Base-by-base conservation (phyloP, 2,329 filamentous ascomycete species). In the Knufia fluminis region DNA sequence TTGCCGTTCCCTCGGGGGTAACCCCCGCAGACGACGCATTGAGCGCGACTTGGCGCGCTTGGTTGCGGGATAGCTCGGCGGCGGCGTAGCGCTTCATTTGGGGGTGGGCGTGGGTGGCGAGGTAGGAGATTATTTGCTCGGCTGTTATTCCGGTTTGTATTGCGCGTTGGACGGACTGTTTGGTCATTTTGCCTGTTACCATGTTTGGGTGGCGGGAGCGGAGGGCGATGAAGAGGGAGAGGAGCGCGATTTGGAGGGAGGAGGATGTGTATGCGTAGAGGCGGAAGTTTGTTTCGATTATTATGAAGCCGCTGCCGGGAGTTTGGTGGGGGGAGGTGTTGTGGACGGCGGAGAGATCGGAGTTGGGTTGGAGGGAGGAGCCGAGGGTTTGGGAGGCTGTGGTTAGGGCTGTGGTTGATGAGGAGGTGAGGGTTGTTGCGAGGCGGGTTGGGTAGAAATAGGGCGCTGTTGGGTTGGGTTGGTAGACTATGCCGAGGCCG, bases 261-360 rank as follows among this genome's bases (percentile, higher is more conserved):
- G 89, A 95, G 28, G 85, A 84, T 4, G 94, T 97, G 71, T 98
- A 98, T 26, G 92, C 92, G 71, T 98, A 98, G 58, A 98, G 72
- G 22, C 92, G 86, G 71, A 96, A 97, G 70, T 98, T 98, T 7
- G 92, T 98, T 71, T 98, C 92, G 57, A 98, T 80, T 61, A 98
- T 90, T 63, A 98, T 88, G 71, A 88, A 92, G 54, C 90, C 90
- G 4, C 67, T 64, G 3, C 64, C 62, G 6, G 65, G 55, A 33
- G 64, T 60, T 20, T 56, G 58, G 45, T 62, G 63, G 44, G 56
- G 67, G 35, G 35, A 35, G 19, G 54, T 47, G 33, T 45, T 52
- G 20, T 38, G 17, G 17, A 22, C 45, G n/a, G 33, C 33, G 4
- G 33, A 26, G 7, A 39, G 24, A 9, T 24, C 33, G 31, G 54